phyloP scores from a whole-genome alignment of 2,329 filamentous ascomycete genomes.

The Penicillium rolfsii region DNA sequence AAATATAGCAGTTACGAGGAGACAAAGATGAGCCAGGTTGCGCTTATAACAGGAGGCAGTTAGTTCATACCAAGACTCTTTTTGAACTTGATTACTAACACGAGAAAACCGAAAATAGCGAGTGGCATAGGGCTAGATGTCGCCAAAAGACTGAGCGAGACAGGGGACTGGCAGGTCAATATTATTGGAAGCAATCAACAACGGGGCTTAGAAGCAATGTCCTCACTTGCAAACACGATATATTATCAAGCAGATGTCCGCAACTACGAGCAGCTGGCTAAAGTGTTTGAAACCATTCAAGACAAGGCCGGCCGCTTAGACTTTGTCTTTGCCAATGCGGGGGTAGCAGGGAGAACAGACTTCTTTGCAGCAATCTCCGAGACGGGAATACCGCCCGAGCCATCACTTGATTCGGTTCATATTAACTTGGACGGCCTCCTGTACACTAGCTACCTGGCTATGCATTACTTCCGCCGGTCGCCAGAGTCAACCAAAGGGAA shows the following conservation, averaged over 20 bases:
- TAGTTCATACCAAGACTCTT: background rate
- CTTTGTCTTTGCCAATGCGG: constrained; percentile 56
- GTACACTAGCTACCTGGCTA: constrained; percentile 45
- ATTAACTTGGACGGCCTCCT: constrained; percentile 50
- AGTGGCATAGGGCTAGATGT: constrained; percentile 52
- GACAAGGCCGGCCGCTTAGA: constrained; percentile 43
- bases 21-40: background rate
- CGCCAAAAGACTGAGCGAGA: constrained; percentile 44
- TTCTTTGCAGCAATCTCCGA: constrained; percentile 40
- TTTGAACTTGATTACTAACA: background rate
- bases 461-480: constrained; percentile 46
- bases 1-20: too few species aligned
- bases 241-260: constrained; percentile 42
- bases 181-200: constrained; percentile 47
- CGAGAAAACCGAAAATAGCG: constrained; percentile 29
- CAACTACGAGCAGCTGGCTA: constrained; percentile 39
- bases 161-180: constrained; percentile 47
- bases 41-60: background rate
- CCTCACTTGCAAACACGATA: constrained; percentile 34
- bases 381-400: constrained; percentile 30
- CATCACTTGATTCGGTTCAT: constrained; percentile 44
- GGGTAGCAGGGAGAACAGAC: constrained; percentile 48
- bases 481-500: constrained; percentile 28
- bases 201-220: constrained; percentile 37
- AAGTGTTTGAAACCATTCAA: constrained; percentile 46